Percentiles rank a stretch among this genome's conserved stretches.
Evolutionary conservation across 169 alveolate genomes (phyloP).

Genomic region (Toxoplasma gondii): DNA sequence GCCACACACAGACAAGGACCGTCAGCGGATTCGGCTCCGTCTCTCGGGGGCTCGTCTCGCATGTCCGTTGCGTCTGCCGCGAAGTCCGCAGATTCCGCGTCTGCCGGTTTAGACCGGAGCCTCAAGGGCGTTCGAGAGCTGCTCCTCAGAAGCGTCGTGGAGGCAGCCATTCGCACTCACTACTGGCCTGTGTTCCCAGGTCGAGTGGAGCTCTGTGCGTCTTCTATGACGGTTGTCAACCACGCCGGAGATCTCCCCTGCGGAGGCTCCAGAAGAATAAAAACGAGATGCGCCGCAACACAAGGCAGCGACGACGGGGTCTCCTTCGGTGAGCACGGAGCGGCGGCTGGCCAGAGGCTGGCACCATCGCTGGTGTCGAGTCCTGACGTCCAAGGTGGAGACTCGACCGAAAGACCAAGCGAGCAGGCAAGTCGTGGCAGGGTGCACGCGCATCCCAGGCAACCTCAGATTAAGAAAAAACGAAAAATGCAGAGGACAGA

Average conservation of each 20-base stretch:
- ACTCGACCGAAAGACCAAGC: too few species aligned
- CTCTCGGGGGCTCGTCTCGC: neutral
- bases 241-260: neutral
- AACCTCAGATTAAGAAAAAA: too few species aligned
- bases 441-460: too few species aligned
- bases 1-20: neutral
- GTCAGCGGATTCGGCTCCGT: neutral
- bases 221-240: neutral
- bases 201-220: slow-evolving; percentile 5
- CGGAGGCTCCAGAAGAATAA: neutral
- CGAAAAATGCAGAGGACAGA: too few species aligned
- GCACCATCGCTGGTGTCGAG: too few species aligned
- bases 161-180: slow-evolving; percentile 52
- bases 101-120: neutral
- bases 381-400: too few species aligned
- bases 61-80: neutral
- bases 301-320: neutral
- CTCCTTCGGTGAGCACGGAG: neutral
- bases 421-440: too few species aligned
- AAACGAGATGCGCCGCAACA: neutral
- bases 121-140: slow-evolving; percentile 32
- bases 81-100: neutral
- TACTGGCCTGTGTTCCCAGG: slow-evolving; percentile 77
- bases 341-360: too few species aligned
- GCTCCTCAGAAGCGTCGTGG: slow-evolving; percentile 58